Evolutionary conservation across 1,284 basidiomycete species (phyloP).

Genomic region (Ustilago curta): DNA sequence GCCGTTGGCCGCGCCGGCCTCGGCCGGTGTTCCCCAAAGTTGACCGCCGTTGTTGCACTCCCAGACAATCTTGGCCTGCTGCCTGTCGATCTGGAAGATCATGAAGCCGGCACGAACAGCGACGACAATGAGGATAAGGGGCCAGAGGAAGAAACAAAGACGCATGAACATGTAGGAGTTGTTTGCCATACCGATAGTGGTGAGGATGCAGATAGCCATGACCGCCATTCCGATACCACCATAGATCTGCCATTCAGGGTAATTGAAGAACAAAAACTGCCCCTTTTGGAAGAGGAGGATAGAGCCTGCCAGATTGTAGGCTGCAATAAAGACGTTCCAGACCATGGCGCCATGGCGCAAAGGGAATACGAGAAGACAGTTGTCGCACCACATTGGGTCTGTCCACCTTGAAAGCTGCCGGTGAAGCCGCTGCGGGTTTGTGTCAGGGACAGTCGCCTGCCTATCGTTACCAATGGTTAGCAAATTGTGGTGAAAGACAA

Average conservation of each 20-base stretch:
- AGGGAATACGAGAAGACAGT: conserved; percentile 60
- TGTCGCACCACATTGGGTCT: conserved; percentile 58
- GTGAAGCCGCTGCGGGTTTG: not conserved
- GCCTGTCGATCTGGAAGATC: conserved; percentile 70
- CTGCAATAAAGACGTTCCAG: conserved; percentile 77
- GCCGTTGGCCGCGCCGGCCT: conserved; percentile 69
- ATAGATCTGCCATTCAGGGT: conserved; percentile 78
- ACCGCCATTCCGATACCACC: conserved; percentile 78
- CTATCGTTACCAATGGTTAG: not conserved
- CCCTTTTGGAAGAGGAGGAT: conserved; percentile 78
- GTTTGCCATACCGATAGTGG: conserved; percentile 77
- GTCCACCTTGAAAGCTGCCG: not conserved
- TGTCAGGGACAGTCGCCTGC: not conserved
- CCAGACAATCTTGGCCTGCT: conserved; percentile 76
- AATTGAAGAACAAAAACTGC: conserved; percentile 78
- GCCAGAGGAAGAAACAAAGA: conserved; percentile 79
- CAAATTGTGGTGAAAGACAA: no score
- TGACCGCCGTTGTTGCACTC: conserved; percentile 80
- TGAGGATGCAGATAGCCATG: conserved; percentile 74
- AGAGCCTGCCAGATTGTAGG: conserved; percentile 78
- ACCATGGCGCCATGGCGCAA: conserved; percentile 76
- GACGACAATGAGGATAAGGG: conserved; percentile 77
- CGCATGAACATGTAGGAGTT: conserved; percentile 80
- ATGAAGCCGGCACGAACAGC: conserved; percentile 79
- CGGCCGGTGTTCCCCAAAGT: conserved; percentile 75